phyloP scores from a whole-genome alignment of 2,329 filamentous ascomycete genomes.

The Claviceps sp. region DNA sequence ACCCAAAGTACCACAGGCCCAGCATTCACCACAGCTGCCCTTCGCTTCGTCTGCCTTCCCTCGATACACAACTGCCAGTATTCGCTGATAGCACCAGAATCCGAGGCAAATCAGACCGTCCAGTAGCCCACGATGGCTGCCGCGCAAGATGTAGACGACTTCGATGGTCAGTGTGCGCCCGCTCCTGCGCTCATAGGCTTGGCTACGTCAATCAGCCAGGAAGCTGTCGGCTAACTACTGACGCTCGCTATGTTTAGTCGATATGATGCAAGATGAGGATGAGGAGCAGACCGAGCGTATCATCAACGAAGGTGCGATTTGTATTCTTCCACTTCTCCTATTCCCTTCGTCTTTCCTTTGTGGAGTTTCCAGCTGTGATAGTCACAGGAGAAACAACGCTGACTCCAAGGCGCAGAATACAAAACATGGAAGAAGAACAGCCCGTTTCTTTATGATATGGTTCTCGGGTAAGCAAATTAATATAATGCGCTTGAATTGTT shows the following conservation, averaged over 20 bases:
- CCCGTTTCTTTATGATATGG: constrained; percentile 96
- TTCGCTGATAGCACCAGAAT: neutral
- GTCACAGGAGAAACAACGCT: neutral
- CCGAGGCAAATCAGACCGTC: neutral
- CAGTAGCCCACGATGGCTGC: constrained; percentile 19
- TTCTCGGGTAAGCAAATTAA: constrained; percentile 49
- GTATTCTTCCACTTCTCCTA: neutral
- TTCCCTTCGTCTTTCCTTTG: neutral
- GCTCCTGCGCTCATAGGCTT: neutral
- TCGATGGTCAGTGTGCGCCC: constrained; percentile 18
- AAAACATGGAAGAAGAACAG: constrained; percentile 99
- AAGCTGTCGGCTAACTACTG: neutral
- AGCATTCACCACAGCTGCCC: neutral
- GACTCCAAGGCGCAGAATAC: constrained; percentile 52
- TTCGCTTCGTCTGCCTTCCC: neutral
- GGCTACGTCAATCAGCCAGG: neutral
- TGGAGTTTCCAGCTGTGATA: no score
- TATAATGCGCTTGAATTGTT: neutral
- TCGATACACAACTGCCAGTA: neutral
- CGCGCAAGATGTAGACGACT: constrained; percentile 21
- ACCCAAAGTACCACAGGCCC: constrained; percentile 8
- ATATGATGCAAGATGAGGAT: constrained; percentile 49
- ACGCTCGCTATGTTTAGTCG: constrained; percentile 14
- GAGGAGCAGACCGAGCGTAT: constrained; percentile 68
- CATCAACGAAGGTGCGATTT: constrained; percentile 68